A percentile compares a stretch with the other conserved stretches of the same genome.
These are phyloP conservation scores for Gymnopilus junonius DNA, from an alignment of 768 basidiomycete genomes.

Conservation along the genomic window DNA sequence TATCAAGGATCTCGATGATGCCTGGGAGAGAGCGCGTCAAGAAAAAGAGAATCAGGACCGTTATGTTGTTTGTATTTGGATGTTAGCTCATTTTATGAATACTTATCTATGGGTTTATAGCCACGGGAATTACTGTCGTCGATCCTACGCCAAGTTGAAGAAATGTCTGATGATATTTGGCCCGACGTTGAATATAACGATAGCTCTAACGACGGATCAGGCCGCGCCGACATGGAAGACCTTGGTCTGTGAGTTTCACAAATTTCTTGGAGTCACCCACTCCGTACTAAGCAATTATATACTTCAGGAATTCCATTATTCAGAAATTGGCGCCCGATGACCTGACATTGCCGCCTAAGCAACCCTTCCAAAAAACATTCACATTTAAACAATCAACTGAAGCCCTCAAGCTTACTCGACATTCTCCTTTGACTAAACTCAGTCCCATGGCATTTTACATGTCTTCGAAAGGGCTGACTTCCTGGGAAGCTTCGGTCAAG, in stretches of 20 bases:
- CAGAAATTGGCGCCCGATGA: conserved; percentile 55
- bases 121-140: conserved; percentile 69
- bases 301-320: conserved; percentile 42
- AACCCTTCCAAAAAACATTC: conserved; percentile 58
- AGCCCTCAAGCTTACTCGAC: conserved; percentile 66
- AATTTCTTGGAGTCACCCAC: neutral
- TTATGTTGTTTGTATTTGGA: conserved; percentile 59
- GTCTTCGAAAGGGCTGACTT: conserved; percentile 70
- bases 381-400: conserved; percentile 62
- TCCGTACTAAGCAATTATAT: neutral
- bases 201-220: conserved; percentile 24
- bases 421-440: conserved; percentile 50
- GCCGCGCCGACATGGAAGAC: conserved; percentile 41
- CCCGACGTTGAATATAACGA: conserved; percentile 31
- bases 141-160: conserved; percentile 58
- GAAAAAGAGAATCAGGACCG: conserved; percentile 63
- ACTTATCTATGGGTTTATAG: conserved; percentile 43
- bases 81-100: conserved; percentile 20
- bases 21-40: conserved; percentile 68
- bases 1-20: conserved; percentile 48
- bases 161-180: conserved; percentile 57
- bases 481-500: conserved; percentile 77
- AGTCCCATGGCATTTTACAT: conserved; percentile 77
- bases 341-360: conserved; percentile 50
- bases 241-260: conserved; percentile 60